Conservation (phyloP, 202 grass and related monocot genomes). For the Bolboschoenoplectus hybrid region DNA sequence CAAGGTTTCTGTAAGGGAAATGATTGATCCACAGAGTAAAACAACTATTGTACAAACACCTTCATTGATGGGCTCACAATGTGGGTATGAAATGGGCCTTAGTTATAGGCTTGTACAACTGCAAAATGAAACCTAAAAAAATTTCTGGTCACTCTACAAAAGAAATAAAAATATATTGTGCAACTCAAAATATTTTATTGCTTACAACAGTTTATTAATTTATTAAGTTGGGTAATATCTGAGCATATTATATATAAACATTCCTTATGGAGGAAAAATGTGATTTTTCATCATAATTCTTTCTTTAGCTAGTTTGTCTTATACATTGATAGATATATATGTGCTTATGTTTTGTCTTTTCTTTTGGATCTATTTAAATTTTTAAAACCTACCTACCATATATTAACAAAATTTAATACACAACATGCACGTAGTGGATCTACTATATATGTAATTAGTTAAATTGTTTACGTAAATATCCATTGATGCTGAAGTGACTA, state of each 20-base stretch:
- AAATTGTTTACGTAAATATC: not conserved
- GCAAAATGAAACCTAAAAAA: not conserved
- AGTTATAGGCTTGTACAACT: not conserved
- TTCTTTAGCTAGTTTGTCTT: not conserved
- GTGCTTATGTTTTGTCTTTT: not conserved
- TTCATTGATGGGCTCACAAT: not conserved
- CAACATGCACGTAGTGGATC: slow-evolving; percentile 17
- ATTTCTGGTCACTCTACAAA: not conserved
- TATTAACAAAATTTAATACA: slow-evolving; percentile 4
- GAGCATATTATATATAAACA: not conserved
- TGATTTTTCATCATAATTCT: not conserved
- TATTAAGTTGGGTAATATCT: not conserved
- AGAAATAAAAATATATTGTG: not conserved
- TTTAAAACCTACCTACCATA: not conserved
- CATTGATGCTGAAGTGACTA: slow-evolving; percentile 1
- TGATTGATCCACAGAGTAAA: too few species aligned
- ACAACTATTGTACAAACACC: too few species aligned
- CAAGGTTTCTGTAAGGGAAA: too few species aligned
- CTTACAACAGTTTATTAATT: not conserved
- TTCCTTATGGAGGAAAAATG: not conserved
- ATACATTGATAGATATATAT: not conserved
- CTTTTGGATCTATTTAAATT: not conserved
- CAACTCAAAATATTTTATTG: not conserved
- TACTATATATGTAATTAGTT: not conserved
- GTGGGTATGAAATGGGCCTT: slow-evolving; percentile 3